Evolutionary conservation across 768 basidiomycete genomes (phyloP), one percentile per base, ranked within the genome.

Genomic region (Trichaptum fuscoviolaceum): DNA sequence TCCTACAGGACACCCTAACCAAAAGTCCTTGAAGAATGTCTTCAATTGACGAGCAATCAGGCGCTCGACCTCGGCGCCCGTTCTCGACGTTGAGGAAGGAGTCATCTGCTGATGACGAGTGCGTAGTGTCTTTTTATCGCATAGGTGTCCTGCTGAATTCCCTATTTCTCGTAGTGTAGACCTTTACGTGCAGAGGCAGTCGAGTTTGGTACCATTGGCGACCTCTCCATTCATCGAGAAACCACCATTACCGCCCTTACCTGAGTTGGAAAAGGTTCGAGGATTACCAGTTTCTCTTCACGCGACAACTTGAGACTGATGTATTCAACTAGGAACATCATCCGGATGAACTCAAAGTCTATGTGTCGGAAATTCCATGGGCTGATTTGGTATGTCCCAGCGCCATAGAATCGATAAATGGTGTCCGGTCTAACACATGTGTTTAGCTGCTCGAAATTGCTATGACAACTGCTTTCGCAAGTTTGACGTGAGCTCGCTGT

Each of bases 341-440:
- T 20, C 42, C 42, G 15, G 42, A 52, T 52, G 42, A 52, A 20
- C 42, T 52, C 3, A 52, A 52, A 52, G 42, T 52, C 3, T 52
- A 52, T 52, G 42, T 52, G 5, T 52, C 42, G 42, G 60, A 61
- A 23, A 35, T 61, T 20, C 23, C 4, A 61, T 61, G 60, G 60
- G 34, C 34, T 23, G 60, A 61, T 61, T 61, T 61, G 60, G 60
- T 61, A 61, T 35, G 34, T 61, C 60, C 23, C 17, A 24, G 9
- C 15, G 18, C 23, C 8, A 20, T 20, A 26, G 23, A 17, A 5
- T 27, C 18, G 26, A 20, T 12, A 6, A 6, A 3, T 36, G 20
- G 42, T 52, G 42, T 6, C 42, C 42, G 3, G 5, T 52, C 42
- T 30, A 8, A 30, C 42, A 15, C 42, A 52, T 52, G 6, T 52